A percentile compares a stretch with the other conserved stretches of the same genome.
Evolutionary conservation across 352 stramenopile species (phyloP).

Genomic region (Globisporangium polare): DNA sequence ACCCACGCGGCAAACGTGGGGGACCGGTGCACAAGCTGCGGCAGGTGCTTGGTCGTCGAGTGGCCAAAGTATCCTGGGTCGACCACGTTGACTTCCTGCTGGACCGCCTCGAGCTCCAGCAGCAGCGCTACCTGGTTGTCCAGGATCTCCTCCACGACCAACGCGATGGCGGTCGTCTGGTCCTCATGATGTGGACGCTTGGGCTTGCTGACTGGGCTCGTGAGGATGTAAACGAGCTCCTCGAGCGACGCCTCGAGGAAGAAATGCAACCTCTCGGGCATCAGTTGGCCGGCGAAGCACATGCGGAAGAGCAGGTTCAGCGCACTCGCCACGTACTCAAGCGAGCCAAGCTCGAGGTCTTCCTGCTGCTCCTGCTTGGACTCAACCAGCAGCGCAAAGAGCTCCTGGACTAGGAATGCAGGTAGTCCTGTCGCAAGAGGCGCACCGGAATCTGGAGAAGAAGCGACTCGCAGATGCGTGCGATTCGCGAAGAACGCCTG

Average conservation of each 20-base stretch:
- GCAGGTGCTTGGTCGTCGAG: constrained; percentile 16
- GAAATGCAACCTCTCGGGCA: constrained; percentile 21
- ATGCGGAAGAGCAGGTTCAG: constrained; percentile 20
- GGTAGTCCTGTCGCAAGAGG: constrained; percentile 22
- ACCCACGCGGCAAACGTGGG: constrained; percentile 25
- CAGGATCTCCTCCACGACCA: constrained; percentile 35
- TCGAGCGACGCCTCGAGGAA: constrained; percentile 18
- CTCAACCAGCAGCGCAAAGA: constrained; percentile 19
- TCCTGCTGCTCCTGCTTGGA: constrained; percentile 14
- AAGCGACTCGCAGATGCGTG: constrained; percentile 15
- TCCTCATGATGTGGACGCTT: neutral
- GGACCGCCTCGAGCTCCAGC: constrained; percentile 37
- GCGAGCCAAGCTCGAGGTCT: constrained; percentile 14
- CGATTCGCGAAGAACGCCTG: constrained; percentile 53
- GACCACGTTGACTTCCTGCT: constrained; percentile 20
- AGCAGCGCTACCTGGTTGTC: constrained; percentile 43
- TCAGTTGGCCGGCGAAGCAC: constrained; percentile 22
- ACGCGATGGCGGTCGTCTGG: neutral
- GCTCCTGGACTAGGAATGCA: constrained; percentile 26
- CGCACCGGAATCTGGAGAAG: neutral
- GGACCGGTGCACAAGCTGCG: constrained; percentile 18
- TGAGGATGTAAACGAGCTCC: constrained; percentile 12
- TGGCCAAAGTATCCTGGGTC: constrained; percentile 17
- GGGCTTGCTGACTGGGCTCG: constrained; percentile 2
- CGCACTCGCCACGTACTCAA: constrained; percentile 23